Conservation (phyloP, 352 stramenopile genomes). For the Globisporangium cederbergense region DNA sequence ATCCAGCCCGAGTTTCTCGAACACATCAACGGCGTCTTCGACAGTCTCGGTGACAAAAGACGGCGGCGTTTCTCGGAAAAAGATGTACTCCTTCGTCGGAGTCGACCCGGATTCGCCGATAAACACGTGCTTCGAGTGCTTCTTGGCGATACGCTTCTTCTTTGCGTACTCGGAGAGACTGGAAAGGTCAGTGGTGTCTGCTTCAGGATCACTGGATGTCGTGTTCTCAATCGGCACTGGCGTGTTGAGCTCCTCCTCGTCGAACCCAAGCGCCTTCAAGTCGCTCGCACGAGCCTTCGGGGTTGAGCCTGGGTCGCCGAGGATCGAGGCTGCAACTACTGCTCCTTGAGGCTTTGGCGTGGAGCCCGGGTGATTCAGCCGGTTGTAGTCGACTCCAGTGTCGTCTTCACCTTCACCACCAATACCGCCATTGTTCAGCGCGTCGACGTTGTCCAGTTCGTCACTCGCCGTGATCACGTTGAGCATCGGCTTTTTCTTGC, state of each 20-base stretch:
- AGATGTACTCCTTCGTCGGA: conserved; percentile 80
- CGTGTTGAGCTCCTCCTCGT: conserved; percentile 38
- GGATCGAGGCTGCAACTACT: conserved; percentile 20
- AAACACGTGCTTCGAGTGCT: conserved; percentile 52
- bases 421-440: conserved; percentile 4
- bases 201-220: not conserved
- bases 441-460: conserved; percentile 11
- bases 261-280: conserved; percentile 44
- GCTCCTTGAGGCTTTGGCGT: conserved; percentile 38
- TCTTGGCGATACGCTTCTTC: conserved; percentile 37
- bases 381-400: conserved; percentile 39
- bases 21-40: conserved; percentile 51
- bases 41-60: conserved; percentile 77
- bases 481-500: conserved; percentile 33
- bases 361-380: conserved; percentile 53
- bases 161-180: conserved; percentile 54
- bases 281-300: conserved; percentile 47
- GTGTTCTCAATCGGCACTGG: conserved; percentile 13
- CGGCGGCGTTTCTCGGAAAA: conserved; percentile 79
- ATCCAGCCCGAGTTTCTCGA: conserved; percentile 50
- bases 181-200: conserved; percentile 9
- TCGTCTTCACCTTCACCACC: conserved; percentile 1
- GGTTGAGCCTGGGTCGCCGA: conserved; percentile 62
- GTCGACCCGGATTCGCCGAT: conserved; percentile 54
- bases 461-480: conserved; percentile 36